Evolutionary conservation across 495 filamentous ascomycete genomes (phyloP).

Genomic region (Penicillium steckii): DNA sequence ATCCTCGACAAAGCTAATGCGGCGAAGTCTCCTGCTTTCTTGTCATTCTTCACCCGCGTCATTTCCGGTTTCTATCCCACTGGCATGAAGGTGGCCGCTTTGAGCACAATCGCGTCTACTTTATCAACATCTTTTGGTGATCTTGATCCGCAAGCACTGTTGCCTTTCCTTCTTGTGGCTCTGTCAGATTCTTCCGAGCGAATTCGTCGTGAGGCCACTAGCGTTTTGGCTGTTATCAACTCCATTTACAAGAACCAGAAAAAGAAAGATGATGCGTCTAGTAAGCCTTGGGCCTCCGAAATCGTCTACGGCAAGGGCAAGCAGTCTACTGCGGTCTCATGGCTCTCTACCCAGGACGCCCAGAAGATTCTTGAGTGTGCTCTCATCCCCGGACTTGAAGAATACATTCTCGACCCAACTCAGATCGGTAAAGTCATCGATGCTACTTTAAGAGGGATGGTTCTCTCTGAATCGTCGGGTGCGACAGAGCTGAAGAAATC

Average conservation of each 20-base stretch:
- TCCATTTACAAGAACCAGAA: slow-evolving; percentile 47
- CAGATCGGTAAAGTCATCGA: slow-evolving; percentile 62
- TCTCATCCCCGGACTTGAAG: slow-evolving; percentile 72
- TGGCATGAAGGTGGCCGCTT: slow-evolving; percentile 62
- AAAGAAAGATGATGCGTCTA: slow-evolving; percentile 26
- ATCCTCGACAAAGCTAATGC: slow-evolving; percentile 57
- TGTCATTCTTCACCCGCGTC: slow-evolving; percentile 73
- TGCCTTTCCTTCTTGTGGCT: slow-evolving; percentile 74
- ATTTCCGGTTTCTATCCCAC: slow-evolving; percentile 71
- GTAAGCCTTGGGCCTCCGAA: slow-evolving; percentile 50
- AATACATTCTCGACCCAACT: slow-evolving; percentile 72
- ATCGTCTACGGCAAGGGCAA: slow-evolving; percentile 56
- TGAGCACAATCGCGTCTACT: slow-evolving; percentile 55
- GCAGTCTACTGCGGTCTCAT: slow-evolving; percentile 49
- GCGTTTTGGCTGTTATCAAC: slow-evolving; percentile 52
- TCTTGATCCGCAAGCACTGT: slow-evolving; percentile 71
- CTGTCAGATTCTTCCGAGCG: slow-evolving; percentile 70
- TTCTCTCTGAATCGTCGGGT: slow-evolving; percentile 32
- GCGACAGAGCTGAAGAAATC: slow-evolving; percentile 63
- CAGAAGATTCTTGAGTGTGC: slow-evolving; percentile 60
- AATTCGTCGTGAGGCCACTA: slow-evolving; percentile 72
- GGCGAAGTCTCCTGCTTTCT: slow-evolving; percentile 59
- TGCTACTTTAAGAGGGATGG: slow-evolving; percentile 49
- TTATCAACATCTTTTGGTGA: slow-evolving; percentile 49
- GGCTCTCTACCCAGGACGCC: slow-evolving; percentile 57